Evolutionary conservation across 2,329 filamentous ascomycete species (phyloP).

Genomic region (Penicillium sp.): DNA sequence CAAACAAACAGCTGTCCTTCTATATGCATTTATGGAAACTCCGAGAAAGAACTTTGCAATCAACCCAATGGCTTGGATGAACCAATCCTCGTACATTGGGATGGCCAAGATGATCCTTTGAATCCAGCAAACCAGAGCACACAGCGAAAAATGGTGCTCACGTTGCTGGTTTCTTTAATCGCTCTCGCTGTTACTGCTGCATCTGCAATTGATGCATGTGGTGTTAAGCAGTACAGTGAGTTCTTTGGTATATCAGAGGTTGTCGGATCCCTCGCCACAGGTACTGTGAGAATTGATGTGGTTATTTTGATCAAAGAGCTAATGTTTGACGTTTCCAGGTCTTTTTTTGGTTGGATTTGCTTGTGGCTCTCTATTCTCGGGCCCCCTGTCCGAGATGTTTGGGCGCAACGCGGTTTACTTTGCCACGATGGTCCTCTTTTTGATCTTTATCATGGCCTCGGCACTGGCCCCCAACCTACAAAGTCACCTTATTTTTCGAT

Average conservation of each 20-base stretch:
- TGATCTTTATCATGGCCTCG: conserved; percentile 52
- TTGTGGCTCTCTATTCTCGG: conserved; percentile 50
- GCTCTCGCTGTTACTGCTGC: conserved; percentile 54
- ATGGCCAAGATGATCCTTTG: conserved; percentile 34
- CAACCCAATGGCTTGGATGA: neutral
- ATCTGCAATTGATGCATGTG: conserved; percentile 55
- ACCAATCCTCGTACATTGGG: conserved; percentile 42
- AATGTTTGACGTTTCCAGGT: neutral
- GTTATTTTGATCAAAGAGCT: too few relatives aligned
- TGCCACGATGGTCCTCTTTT: conserved; percentile 46
- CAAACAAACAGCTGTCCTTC: neutral
- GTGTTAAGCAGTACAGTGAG: conserved; percentile 46
- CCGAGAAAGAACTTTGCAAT: neutral
- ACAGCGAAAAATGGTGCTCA: conserved; percentile 37
- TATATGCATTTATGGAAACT: too few relatives aligned
- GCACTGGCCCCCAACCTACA: conserved; percentile 53
- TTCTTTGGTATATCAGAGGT: conserved; percentile 54
- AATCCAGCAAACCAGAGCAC: conserved; percentile 42
- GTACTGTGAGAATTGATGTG: conserved; percentile 9
- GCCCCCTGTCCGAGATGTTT: conserved; percentile 52
- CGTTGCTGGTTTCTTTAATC: conserved; percentile 50
- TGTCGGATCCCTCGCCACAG: conserved; percentile 53
- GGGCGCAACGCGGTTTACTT: conserved; percentile 55
- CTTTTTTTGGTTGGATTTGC: conserved; percentile 49
- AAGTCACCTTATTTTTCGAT: conserved; percentile 52